Evolutionary conservation across 2,329 filamentous ascomycete species (phyloP).

Genomic region (Neospermospora avenae): DNA sequence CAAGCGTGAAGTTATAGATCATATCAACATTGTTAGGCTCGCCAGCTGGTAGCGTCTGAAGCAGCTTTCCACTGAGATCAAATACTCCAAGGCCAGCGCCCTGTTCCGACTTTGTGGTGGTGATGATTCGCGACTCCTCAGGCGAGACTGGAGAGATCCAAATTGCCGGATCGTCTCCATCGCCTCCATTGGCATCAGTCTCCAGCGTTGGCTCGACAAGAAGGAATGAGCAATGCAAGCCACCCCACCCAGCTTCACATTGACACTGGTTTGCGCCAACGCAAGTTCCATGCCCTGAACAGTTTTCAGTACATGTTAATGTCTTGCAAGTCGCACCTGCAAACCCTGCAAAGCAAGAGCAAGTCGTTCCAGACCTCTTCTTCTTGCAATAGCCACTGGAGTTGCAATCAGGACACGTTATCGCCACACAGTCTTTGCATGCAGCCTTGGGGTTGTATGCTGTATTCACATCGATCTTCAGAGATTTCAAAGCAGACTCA

Average conservation of each 20-base stretch:
- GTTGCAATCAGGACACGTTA: neutral
- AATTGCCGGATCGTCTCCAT: slow-evolving; percentile 2
- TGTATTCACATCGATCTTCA: neutral
- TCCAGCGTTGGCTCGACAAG: neutral
- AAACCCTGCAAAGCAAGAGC: neutral
- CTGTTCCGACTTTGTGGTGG: neutral
- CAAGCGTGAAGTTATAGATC: slow-evolving; percentile 6
- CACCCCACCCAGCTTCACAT: slow-evolving; percentile 3
- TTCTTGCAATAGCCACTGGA: neutral
- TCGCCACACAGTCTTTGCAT: neutral
- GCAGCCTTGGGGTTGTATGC: neutral
- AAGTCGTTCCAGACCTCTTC: slow-evolving; percentile 2
- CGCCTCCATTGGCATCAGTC: neutral
- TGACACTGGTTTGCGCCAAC: neutral
- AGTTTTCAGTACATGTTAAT: neutral
- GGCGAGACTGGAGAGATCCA: slow-evolving; percentile 3
- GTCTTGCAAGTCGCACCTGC: neutral
- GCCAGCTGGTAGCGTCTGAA: neutral
- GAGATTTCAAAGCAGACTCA: neutral
- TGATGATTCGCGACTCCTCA: neutral
- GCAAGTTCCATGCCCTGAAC: neutral
- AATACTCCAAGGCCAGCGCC: neutral
- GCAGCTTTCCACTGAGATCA: neutral
- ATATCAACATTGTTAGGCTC: slow-evolving; percentile 3
- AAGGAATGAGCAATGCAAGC: neutral